phyloP scores from a whole-genome alignment of 2,329 filamentous ascomycete species.

The Penicillium italicum region DNA sequence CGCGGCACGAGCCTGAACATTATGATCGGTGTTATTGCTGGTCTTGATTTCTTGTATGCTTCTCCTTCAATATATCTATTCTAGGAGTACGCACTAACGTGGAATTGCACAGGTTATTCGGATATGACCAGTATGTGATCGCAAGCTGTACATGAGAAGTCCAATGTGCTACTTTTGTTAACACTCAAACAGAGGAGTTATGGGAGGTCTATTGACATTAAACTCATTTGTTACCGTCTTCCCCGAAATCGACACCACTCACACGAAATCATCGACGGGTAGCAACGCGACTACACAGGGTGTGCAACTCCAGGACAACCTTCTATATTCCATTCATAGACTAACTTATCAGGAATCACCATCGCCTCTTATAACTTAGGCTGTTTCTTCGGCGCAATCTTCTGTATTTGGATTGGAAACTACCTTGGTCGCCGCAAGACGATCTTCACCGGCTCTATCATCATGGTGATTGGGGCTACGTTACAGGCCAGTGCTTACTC shows the following conservation, averaged over 20 bases:
- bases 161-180: background rate
- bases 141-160: background rate
- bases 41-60: constrained; percentile 62
- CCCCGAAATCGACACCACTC: constrained; percentile 51
- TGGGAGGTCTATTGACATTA: constrained; percentile 71
- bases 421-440: constrained; percentile 50
- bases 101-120: constrained; percentile 43
- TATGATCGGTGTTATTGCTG: constrained; percentile 67
- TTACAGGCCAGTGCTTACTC: constrained; percentile 48
- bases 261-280: constrained; percentile 26
- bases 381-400: constrained; percentile 50
- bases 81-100: background rate
- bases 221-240: constrained; percentile 56
- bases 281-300: constrained; percentile 47
- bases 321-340: background rate
- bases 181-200: constrained; percentile 53
- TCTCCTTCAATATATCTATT: background rate
- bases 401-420: constrained; percentile 52
- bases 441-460: constrained; percentile 48
- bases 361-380: constrained; percentile 48
- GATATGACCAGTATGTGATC: constrained; percentile 60
- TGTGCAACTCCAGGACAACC: background rate
- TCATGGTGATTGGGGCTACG: constrained; percentile 50
- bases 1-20: constrained; percentile 63
- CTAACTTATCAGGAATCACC: constrained; percentile 34